Percentiles rank a stretch among this genome's conserved stretches.
phyloP scores from a whole-genome alignment of 257 asterid genomes.

The Solanum chmielewskii region DNA sequence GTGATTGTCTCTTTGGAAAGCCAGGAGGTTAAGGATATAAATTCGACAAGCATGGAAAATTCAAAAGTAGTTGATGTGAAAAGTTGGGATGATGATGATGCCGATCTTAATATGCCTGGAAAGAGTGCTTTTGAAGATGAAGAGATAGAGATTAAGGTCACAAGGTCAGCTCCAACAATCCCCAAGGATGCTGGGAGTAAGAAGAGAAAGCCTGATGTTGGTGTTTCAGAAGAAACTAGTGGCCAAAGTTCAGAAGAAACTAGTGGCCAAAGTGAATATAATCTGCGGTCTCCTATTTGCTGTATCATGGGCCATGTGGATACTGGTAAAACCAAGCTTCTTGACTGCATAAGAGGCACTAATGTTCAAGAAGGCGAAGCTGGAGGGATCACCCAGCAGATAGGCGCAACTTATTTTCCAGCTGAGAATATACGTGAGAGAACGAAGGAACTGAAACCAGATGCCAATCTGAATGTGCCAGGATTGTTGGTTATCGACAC shows the following conservation, averaged over 20 bases:
- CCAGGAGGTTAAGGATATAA: conserved; percentile 11
- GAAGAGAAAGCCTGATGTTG: conserved; percentile 19
- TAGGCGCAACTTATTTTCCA: conserved; percentile 95
- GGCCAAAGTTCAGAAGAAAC: not conserved
- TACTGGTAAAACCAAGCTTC: too few species aligned
- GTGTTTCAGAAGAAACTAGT: not conserved
- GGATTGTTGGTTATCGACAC: conserved; percentile 95
- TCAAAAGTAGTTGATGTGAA: conserved; percentile 31
- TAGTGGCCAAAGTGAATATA: conserved; percentile 24
- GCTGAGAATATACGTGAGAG: conserved; percentile 93
- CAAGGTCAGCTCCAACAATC: not conserved
- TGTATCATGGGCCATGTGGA: conserved; percentile 99
- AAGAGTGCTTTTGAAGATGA: conserved; percentile 19
- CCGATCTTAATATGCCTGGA: conserved; percentile 76
- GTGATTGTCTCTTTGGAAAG: conserved; percentile 27
- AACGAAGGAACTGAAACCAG: conserved; percentile 91
- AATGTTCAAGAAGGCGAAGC: conserved; percentile 91
- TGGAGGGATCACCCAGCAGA: conserved; percentile 85
- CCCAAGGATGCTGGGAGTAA: conserved; percentile 20
- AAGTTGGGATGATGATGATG: conserved; percentile 68
- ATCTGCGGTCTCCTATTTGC: conserved; percentile 87
- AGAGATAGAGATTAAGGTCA: too few species aligned
- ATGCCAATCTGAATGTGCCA: conserved; percentile 87
- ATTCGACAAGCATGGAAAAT: conserved; percentile 16
- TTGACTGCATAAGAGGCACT: conserved; percentile 95